A percentile compares a stretch with the other conserved stretches of the same genome.
Evolutionary conservation across 106 monocot genomes (phyloP).

Genomic region (Hemerocallis citrina): DNA sequence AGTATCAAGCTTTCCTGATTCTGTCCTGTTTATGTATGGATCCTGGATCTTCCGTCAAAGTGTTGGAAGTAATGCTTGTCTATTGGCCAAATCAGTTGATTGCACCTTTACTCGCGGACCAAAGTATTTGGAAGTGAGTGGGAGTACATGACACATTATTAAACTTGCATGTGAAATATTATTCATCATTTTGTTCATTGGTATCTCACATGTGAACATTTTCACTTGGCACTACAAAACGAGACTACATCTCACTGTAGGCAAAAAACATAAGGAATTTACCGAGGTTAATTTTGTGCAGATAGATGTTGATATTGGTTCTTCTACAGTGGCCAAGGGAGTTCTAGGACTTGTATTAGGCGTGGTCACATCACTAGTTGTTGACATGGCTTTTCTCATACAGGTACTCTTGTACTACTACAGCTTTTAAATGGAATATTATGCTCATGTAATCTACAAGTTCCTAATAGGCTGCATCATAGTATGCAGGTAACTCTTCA

Average conservation of each 20-base stretch:
- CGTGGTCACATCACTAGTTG: constrained; percentile 74
- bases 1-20: background rate
- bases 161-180: background rate
- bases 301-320: constrained; percentile 95
- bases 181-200: too few relatives aligned
- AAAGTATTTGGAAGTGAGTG: constrained; percentile 75
- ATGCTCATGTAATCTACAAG: too few relatives aligned
- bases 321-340: constrained; percentile 98
- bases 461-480: too few relatives aligned
- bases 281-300: constrained; percentile 18
- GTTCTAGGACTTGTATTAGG: constrained; percentile 83
- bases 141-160: background rate
- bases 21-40: constrained; percentile 34
- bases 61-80: constrained; percentile 81
- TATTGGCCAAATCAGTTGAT: constrained; percentile 87
- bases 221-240: too few relatives aligned
- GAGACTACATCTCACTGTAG: too few relatives aligned
- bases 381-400: constrained; percentile 95
- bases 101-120: constrained; percentile 68
- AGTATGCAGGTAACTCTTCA: too few relatives aligned
- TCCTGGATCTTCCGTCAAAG: constrained; percentile 99
- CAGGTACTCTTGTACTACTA: constrained; percentile 66
- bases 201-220: too few relatives aligned
- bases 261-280: background rate
- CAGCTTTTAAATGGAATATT: too few relatives aligned